phyloP scores from a whole-genome alignment of 805 yeast genomes.

The Starmerella apis region DNA sequence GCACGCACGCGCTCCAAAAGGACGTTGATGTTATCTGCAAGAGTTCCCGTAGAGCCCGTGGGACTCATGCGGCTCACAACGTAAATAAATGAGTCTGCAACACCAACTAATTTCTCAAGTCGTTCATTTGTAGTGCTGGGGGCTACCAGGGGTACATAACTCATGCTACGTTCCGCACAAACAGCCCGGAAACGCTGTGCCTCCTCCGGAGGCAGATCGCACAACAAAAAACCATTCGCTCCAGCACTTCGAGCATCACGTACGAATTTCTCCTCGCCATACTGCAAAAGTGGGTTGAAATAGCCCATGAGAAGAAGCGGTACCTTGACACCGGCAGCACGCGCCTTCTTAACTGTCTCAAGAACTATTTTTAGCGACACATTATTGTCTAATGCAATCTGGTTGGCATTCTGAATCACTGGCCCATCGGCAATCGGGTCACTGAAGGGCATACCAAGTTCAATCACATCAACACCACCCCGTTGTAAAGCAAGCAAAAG shows the following conservation, averaged over 20 bases:
- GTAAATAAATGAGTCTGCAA: conserved; percentile 91
- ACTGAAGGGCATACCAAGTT: conserved; percentile 90
- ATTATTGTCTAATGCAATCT: conserved; percentile 68
- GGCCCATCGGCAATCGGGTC: conserved; percentile 99
- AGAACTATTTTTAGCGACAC: conserved; percentile 59
- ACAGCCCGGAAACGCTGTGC: conserved; percentile 74
- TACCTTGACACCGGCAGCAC: conserved; percentile 70
- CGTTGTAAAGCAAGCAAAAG: conserved; percentile 78
- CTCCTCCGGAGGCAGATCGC: conserved; percentile 96
- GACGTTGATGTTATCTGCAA: conserved; percentile 52
- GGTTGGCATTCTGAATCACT: conserved; percentile 80
- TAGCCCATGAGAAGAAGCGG: conserved; percentile 96
- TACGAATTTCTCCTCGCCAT: conserved; percentile 78
- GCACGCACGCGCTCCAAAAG: conserved; percentile 67
- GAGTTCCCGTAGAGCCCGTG: conserved; percentile 72
- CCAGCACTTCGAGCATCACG: conserved; percentile 76
- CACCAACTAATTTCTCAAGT: conserved; percentile 59
- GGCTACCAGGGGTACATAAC: conserved; percentile 89
- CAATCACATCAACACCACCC: conserved; percentile 93
- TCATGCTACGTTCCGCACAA: conserved; percentile 57
- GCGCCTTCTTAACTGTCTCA: conserved; percentile 62
- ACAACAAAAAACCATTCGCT: conserved; percentile 88
- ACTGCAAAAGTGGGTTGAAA: conserved; percentile 83
- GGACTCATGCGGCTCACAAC: conserved; percentile 98
- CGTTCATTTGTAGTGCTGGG: conserved; percentile 94